Percentiles rank a stretch among this genome's conserved stretches.
phyloP scores from a whole-genome alignment of 257 asterid genomes.

The Mentha longifolia region DNA sequence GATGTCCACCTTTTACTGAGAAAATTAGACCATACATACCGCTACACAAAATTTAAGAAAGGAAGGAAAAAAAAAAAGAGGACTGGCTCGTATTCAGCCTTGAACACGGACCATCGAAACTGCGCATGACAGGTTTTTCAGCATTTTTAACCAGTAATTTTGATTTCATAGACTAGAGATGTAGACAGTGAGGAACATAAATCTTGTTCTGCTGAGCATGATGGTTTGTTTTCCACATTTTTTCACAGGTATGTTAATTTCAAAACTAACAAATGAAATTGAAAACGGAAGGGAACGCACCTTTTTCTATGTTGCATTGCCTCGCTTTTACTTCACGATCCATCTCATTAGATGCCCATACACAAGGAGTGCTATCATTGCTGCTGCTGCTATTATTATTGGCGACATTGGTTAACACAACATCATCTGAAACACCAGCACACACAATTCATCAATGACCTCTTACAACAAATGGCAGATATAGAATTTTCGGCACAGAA shows the following conservation, averaged over 20 bases:
- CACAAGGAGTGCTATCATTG: constrained; percentile 58
- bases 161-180: constrained; percentile 4
- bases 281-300: constrained; percentile 39
- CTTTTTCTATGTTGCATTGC: constrained; percentile 47
- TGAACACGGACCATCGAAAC: not conserved
- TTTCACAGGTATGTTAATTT: constrained; percentile 1
- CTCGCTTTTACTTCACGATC: constrained; percentile 41
- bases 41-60: not conserved
- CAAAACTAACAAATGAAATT: not conserved
- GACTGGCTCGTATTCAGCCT: not conserved
- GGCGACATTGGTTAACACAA: constrained; percentile 37
- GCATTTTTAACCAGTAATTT: not conserved
- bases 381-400: constrained; percentile 67
- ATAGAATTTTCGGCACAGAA: constrained; percentile 6
- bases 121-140: not conserved
- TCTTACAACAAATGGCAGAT: constrained; percentile 9
- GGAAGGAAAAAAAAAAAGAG: not conserved
- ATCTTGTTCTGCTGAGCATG: constrained; percentile 39
- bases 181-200: constrained; percentile 38
- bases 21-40: not conserved
- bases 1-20: not conserved
- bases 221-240: not conserved
- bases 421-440: constrained; percentile 54
- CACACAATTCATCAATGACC: constrained; percentile 2
- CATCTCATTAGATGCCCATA: constrained; percentile 41